Conservation (phyloP, 192 early-diverging fungal species). For the Haplosporangium gracile region DNA sequence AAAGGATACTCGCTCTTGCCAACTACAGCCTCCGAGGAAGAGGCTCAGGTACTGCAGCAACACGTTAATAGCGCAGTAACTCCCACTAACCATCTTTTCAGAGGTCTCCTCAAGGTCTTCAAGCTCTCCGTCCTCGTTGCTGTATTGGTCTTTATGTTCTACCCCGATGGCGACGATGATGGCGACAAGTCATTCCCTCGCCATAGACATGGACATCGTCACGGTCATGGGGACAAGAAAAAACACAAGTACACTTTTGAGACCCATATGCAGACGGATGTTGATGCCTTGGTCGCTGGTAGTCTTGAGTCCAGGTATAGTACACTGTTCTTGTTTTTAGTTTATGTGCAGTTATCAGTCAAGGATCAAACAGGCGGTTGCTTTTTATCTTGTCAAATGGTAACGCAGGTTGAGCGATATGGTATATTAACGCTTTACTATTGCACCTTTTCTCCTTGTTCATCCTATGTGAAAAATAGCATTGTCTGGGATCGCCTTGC, state of each 20-base stretch:
- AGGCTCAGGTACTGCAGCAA: neutral
- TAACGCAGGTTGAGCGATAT: neutral
- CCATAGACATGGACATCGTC: neutral
- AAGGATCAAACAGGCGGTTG: neutral
- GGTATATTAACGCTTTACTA: neutral
- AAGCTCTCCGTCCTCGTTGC: conserved; percentile 22
- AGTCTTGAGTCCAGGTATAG: conserved; percentile 52
- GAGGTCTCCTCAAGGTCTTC: neutral
- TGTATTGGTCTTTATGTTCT: conserved; percentile 8
- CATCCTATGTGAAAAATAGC: neutral
- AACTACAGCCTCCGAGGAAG: conserved; percentile 4
- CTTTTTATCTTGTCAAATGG: neutral
- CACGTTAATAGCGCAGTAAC: neutral
- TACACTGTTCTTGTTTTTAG: too few relatives aligned
- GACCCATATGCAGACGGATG: conserved; percentile 34
- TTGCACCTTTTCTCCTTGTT: neutral
- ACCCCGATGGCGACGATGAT: neutral
- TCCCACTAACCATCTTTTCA: neutral
- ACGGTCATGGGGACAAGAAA: neutral
- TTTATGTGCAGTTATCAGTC: neutral
- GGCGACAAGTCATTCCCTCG: conserved; percentile 1
- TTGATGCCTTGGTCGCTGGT: conserved; percentile 43
- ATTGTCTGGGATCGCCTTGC: conserved; percentile 71
- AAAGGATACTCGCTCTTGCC: conserved; percentile 28
- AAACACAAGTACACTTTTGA: conserved; percentile 22